Percentiles rank a stretch among this genome's conserved stretches.
Evolutionary conservation across 495 filamentous ascomycete genomes (phyloP).

Genomic region (Aspergillus nidulans): DNA sequence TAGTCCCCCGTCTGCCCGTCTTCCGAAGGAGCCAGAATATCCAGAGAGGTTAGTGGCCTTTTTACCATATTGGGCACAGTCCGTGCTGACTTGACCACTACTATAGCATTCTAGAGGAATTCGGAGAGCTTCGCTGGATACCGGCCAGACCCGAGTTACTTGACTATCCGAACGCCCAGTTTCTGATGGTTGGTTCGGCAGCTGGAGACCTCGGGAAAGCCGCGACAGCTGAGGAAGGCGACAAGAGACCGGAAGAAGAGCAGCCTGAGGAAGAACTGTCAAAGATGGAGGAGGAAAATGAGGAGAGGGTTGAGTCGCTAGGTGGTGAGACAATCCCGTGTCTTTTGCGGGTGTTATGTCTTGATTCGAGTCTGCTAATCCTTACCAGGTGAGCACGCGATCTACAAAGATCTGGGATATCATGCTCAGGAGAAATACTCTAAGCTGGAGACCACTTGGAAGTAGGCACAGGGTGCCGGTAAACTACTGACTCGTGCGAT

Average conservation of each 20-base stretch:
- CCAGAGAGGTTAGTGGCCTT: conserved; percentile 57
- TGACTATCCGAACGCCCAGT: conserved; percentile 73
- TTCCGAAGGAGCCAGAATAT: conserved; percentile 67
- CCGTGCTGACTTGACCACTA: neutral
- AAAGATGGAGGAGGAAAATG: conserved; percentile 58
- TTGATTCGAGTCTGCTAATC: neutral
- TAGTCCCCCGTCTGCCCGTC: conserved; percentile 56
- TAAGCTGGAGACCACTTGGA: conserved; percentile 48
- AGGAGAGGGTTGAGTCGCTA: conserved; percentile 52
- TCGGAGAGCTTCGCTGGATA: conserved; percentile 68
- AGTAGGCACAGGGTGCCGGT: conserved; percentile 3
- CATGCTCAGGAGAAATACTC: conserved; percentile 47
- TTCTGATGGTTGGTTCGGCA: conserved; percentile 76
- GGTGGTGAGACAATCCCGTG: conserved; percentile 34
- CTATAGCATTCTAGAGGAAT: conserved; percentile 59
- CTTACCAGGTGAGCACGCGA: conserved; percentile 43
- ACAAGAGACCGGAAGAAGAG: conserved; percentile 55
- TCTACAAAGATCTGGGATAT: conserved; percentile 51
- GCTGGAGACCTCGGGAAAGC: conserved; percentile 58
- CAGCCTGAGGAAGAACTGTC: conserved; percentile 58
- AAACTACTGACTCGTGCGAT: neutral
- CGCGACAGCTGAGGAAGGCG: conserved; percentile 51
- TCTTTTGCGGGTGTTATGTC: neutral
- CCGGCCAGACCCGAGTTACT: conserved; percentile 70
- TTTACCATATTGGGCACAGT: neutral